Base-by-base conservation (phyloP, 2,329 filamentous ascomycete species). In the Microthyrium microscopicum region DNA sequence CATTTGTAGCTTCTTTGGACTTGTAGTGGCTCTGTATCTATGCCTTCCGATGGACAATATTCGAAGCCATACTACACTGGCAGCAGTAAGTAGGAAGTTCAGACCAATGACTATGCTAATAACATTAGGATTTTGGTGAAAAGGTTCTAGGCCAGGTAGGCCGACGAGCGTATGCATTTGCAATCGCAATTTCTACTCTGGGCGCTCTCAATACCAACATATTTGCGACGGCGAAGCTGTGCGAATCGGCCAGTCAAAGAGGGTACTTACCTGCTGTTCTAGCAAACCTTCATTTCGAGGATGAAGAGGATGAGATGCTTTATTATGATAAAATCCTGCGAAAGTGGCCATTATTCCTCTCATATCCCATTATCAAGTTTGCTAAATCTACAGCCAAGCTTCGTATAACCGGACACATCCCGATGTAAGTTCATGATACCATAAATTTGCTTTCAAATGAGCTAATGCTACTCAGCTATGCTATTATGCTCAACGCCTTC, bases 21-120 rank as follows among this genome's bases (percentile, higher is more conserved):
- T 70, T 2, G 76, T 75, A 40, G 55, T 70, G 0, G 62, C 68
- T 2, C 75, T 74, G 47, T 76, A 75, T 40, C 58, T 75, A n/a
- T 53, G 75, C 2, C 56, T 76, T 0, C 68, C 71, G 0, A 74
- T 70, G 70, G 47, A 62, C 15, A 54, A 65, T 1, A 55, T 76
- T 2, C 66, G 68, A 0, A 65, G 60, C 0, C 73, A 65, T 0
- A 67, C 75, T 39, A 73, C 69, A 13, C 66, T 76, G 1, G 72
- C 71, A 3, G 70, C 76, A 33, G 69, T 73, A 52, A 52, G 55
- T 50, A n/a, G n/a, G n/a, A n/a, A n/a, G n/a, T n/a, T n/a, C n/a
- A n/a, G n/a, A n/a, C n/a, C n/a, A n/a, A n/a, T n/a, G n/a, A n/a
- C 64, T 30, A 70, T 68, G 3, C 58, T 70, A 24, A 39, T 64